Percentiles rank a stretch among this genome's conserved stretches.
Evolutionary conservation across 23 red algal species (phyloP).

Genomic region (Gracilaria gracilis): DNA sequence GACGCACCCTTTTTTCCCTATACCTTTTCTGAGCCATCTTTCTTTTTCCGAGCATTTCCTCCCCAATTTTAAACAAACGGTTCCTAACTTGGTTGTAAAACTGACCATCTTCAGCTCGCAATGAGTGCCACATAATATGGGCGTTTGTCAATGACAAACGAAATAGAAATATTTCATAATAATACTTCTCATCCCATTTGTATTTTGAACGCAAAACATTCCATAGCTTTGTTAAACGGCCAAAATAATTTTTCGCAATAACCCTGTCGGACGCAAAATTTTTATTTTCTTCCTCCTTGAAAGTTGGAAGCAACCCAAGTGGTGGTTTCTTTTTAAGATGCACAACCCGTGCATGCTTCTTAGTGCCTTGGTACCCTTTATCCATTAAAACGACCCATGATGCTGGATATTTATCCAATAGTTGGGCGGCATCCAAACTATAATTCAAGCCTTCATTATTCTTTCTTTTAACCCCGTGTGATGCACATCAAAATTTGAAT

Average conservation of each 20-base stretch:
- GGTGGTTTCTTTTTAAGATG: neutral
- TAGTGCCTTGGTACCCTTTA: conserved; percentile 31
- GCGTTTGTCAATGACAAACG: neutral
- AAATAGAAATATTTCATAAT: conserved; percentile 7
- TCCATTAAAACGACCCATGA: conserved; percentile 25
- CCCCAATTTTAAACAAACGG: too few species aligned
- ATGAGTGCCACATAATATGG: too few species aligned
- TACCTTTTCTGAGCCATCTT: too few species aligned
- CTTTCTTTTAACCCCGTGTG: neutral
- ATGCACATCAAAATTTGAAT: neutral
- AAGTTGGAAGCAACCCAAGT: neutral
- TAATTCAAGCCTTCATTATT: neutral
- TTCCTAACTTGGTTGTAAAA: too few species aligned
- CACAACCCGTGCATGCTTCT: neutral
- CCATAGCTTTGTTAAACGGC: neutral
- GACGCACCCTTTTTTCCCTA: too few species aligned
- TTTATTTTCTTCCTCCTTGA: neutral
- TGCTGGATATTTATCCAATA: neutral
- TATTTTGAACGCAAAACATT: neutral
- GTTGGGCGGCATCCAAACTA: conserved; percentile 9
- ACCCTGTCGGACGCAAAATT: conserved; percentile 19
- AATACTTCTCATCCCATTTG: conserved; percentile 26
- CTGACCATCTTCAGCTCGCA: too few species aligned
- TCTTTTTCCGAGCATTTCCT: too few species aligned
- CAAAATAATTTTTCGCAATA: conserved; percentile 50